Evolutionary conservation across 2,329 filamentous ascomycete genomes (phyloP).

Genomic region (Colletotrichum higginsianum): DNA sequence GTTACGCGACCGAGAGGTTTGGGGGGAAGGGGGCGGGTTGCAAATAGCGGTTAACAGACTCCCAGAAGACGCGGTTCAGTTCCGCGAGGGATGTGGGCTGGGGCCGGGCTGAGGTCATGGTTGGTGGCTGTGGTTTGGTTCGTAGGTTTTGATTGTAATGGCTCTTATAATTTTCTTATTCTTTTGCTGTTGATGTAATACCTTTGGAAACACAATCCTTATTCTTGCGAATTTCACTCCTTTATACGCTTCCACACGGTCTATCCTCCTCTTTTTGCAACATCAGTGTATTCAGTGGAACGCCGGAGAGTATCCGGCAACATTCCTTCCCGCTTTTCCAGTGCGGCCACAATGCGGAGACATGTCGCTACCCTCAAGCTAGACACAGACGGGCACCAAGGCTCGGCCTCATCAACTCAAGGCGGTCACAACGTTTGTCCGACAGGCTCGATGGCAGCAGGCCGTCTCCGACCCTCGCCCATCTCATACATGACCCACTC

Average conservation of each 20-base stretch:
- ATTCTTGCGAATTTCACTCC: background rate
- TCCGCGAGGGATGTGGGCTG: slow-evolving; percentile 32
- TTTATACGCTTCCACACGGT: background rate
- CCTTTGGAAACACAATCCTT: background rate
- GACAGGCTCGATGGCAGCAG: slow-evolving; percentile 24
- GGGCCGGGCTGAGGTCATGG: slow-evolving; percentile 13
- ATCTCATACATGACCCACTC: slow-evolving; percentile 85
- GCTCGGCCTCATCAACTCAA: background rate
- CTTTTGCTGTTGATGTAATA: background rate
- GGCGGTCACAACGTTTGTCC: slow-evolving; percentile 41
- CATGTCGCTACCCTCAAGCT: background rate
- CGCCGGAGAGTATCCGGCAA: slow-evolving; percentile 38
- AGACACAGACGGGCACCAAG: background rate
- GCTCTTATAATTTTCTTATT: background rate
- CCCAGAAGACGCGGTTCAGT: slow-evolving; percentile 40
- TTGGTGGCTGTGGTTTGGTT: background rate
- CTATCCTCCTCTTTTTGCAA: background rate
- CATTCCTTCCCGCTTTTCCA: slow-evolving; percentile 14
- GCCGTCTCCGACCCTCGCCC: slow-evolving; percentile 51
- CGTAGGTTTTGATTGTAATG: background rate
- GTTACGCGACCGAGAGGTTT: background rate
- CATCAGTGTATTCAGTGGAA: background rate
- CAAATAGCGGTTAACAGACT: slow-evolving; percentile 22
- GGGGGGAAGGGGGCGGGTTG: background rate
- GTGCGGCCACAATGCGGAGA: slow-evolving; percentile 13